Evolutionary conservation across 2,329 filamentous ascomycete genomes (phyloP), one percentile per base, ranked within the genome.

Genomic region (Septoria linicola): DNA sequence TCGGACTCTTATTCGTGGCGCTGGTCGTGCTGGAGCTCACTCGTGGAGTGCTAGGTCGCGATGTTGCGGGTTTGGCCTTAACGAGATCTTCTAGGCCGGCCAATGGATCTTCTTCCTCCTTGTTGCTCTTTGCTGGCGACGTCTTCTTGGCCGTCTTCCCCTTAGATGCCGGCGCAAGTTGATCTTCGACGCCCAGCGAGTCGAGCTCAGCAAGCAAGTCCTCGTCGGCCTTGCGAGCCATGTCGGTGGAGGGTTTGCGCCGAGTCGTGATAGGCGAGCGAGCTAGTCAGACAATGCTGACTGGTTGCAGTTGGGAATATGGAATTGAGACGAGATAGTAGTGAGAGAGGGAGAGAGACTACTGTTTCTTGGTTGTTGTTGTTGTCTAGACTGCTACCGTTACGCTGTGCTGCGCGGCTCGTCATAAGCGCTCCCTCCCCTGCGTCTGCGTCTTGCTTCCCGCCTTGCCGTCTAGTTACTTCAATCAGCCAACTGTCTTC

Each of bases 61-160:
- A 84, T 54, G 75, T 36, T 55, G 76, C 66, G 25, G 88, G 80
- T 65, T 85, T 77, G 68, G 88, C 83, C 47, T 82, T 79, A 63
- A 83, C 88, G 36, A 95, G 81, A 62, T 85, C 84, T 69, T 95
- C 89, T 55, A 97, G 81, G 63, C 96, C 91, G 56, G 90, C 90
- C 32, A 97, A 80, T 51, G 92, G 83, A 68, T 96, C 90, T 62
- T 88, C 80, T 23, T 44, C 52, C 16, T 51, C 63, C 85, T 79
- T 61, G 64, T 60, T 57, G 14, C 60, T 52, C 13, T 30, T 42
- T 25, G 47, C n/a, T 49, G 41, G 54, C 49, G 47, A 66, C 65
- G 54, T 69, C 62, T 49, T 71, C 66, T 43, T 73, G 66, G 36
- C 73, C 68, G 46, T 19, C 6, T 36, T 20, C 63, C 41, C 73